phyloP scores from a whole-genome alignment of 345 rosid species.

The Cardamine occulta region DNA sequence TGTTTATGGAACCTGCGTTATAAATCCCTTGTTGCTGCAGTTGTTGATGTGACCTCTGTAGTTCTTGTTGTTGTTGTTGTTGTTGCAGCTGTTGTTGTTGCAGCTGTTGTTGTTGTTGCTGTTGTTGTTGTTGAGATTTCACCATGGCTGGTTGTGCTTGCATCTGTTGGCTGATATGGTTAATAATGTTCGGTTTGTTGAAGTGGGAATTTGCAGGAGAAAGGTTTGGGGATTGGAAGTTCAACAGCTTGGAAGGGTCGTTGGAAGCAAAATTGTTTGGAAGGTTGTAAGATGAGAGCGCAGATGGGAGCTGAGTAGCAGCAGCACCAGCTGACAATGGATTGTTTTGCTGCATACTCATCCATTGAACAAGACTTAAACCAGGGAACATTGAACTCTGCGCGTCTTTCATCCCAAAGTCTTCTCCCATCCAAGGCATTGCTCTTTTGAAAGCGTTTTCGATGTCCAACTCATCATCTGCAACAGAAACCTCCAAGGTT shows the following conservation, averaged over 20 bases:
- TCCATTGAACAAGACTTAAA: slow-evolving; percentile 94
- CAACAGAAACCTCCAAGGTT: slow-evolving; percentile 30
- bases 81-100: slow-evolving; percentile 59
- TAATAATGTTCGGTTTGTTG: slow-evolving; percentile 57
- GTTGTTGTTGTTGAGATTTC: slow-evolving; percentile 74
- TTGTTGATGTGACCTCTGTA: slow-evolving; percentile 52
- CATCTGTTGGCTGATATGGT: slow-evolving; percentile 63
- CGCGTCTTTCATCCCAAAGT: slow-evolving; percentile 80
- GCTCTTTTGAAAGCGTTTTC: slow-evolving; percentile 92
- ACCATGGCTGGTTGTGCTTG: slow-evolving; percentile 54
- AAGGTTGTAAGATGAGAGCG: slow-evolving; percentile 55
- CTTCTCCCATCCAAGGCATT: slow-evolving; percentile 98
- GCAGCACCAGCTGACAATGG: slow-evolving; percentile 34
- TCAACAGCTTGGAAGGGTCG: slow-evolving; percentile 81
- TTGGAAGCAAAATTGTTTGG: slow-evolving; percentile 64
- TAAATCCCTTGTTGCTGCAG: slow-evolving; percentile 43
- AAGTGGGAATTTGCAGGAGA: slow-evolving; percentile 65
- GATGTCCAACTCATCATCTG: slow-evolving; percentile 85
- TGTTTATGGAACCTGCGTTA: slow-evolving; percentile 48
- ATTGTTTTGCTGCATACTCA: slow-evolving; percentile 93
- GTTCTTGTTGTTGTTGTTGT: slow-evolving; percentile 49
- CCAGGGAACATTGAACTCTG: slow-evolving; percentile 84
- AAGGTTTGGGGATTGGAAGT: slow-evolving; percentile 70
- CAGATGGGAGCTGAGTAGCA: slow-evolving; percentile 65
- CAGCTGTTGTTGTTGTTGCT: slow-evolving; percentile 68